Evolutionary conservation across 495 filamentous ascomycete species (phyloP).

Genomic region (Penicillium dipodomyicola): DNA sequence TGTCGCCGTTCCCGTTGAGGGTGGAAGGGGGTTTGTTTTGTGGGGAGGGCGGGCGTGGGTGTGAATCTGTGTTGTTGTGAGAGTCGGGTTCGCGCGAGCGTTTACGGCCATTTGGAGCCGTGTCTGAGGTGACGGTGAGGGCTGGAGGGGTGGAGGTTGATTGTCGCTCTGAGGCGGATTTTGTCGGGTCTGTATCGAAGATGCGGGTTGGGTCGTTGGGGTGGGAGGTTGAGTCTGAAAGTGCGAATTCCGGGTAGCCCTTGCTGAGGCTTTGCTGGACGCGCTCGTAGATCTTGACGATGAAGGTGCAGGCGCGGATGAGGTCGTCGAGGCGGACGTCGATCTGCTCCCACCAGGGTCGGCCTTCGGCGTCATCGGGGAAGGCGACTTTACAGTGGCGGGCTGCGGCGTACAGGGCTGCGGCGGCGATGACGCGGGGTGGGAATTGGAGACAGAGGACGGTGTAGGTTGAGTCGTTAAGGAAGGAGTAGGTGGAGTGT

Average conservation of each 20-base stretch:
- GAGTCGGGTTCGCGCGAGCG: constrained; percentile 46
- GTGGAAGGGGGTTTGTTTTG: constrained; percentile 10
- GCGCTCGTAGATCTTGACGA: constrained; percentile 73
- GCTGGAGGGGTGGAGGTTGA: constrained; percentile 8
- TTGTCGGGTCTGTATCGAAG: constrained; percentile 24
- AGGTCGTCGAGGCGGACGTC: constrained; percentile 61
- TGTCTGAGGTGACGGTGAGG: constrained; percentile 23
- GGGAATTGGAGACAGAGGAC: constrained; percentile 79
- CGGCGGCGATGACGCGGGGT: constrained; percentile 75
- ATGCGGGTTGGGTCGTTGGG: constrained; percentile 33
- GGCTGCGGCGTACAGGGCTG: constrained; percentile 81
- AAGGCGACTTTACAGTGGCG: constrained; percentile 66
- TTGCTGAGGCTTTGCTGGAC: constrained; percentile 50
- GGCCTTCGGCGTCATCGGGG: constrained; percentile 67
- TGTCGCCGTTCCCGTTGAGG: constrained; percentile 30
- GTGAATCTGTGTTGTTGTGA: constrained; percentile 10
- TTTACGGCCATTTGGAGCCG: constrained; percentile 36
- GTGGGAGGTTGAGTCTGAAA: constrained; percentile 23
- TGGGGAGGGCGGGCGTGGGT: constrained; percentile 3
- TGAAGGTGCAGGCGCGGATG: constrained; percentile 61
- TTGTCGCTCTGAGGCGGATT: constrained; percentile 13
- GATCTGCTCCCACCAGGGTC: constrained; percentile 83
- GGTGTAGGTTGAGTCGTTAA: constrained; percentile 84
- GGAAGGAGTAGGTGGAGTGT: constrained; percentile 84
- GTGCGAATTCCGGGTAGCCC: constrained; percentile 37